Percentiles rank a stretch among this genome's conserved stretches.
Evolutionary conservation across 176 grass and related monocot species (phyloP).

Genomic region (Dactylis glomerata): DNA sequence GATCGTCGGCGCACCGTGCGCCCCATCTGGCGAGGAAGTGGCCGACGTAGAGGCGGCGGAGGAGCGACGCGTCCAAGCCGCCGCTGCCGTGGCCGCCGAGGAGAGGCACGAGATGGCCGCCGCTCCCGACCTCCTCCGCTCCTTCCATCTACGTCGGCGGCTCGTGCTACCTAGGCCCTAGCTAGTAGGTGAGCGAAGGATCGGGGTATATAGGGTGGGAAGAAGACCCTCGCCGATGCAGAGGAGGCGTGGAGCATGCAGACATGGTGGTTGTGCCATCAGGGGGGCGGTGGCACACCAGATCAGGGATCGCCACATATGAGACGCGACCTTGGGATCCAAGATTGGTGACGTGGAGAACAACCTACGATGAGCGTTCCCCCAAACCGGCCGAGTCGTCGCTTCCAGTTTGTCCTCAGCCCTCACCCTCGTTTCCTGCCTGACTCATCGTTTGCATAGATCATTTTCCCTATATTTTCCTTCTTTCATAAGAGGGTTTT

Average conservation of each 20-base stretch:
- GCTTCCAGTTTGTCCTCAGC: not conserved
- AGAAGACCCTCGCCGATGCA: not conserved
- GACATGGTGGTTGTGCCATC: not conserved
- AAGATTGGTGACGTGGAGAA: not conserved
- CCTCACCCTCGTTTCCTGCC: not conserved
- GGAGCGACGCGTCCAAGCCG: slow-evolving; percentile 25
- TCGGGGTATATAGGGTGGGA: not conserved
- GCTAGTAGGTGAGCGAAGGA: not conserved
- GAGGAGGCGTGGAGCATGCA: not conserved
- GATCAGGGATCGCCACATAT: not conserved
- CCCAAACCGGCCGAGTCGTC: not conserved
- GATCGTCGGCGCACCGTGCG: slow-evolving; percentile 42
- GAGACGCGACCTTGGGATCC: not conserved
- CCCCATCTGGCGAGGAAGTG: slow-evolving; percentile 90
- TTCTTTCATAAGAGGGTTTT: not conserved
- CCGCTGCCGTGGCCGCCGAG: not conserved
- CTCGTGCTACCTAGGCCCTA: not conserved
- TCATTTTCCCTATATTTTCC: not conserved
- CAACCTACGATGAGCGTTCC: not conserved
- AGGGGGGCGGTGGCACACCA: not conserved
- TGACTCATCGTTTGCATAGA: not conserved
- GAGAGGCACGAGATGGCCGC: slow-evolving; percentile 22
- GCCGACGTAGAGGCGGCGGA: slow-evolving; percentile 67
- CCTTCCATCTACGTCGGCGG: not conserved
- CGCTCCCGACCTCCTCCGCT: not conserved